Evolutionary conservation across 352 stramenopile species (phyloP), one percentile per base, ranked within the genome.

Genomic region (Pythium coloratum): DNA sequence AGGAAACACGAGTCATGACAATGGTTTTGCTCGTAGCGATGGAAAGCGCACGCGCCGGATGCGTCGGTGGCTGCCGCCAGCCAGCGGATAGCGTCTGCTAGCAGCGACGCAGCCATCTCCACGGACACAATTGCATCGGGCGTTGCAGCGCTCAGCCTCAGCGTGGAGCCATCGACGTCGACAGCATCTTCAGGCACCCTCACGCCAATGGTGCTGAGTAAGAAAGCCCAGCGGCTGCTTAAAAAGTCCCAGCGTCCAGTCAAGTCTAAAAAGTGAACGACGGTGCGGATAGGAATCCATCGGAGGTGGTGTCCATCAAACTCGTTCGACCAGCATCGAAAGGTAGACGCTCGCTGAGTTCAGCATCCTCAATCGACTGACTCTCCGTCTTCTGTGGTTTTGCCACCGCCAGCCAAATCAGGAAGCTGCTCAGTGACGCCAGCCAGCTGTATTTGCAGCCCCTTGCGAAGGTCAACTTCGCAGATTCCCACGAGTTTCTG

Each of bases 161-260:
- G 66, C 50, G 30, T 64, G 6, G 20, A 51, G 44, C 10, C 33
- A 64, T 28, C 49, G 2, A 16, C 33, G 1, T 14, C 34, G 6
- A 32, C 28, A 30, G 28, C 46, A 14, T 13, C 8, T 14, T 16
- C 53, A 34, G 20, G 54, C 38, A 6, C 26, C 5, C 16, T 44
- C 1, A 44, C 42, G 8, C 16, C 59, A 40, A 33, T 66, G n/a
- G 62, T 73, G 7, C 33, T 73, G 56, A 73, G 67, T 57, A 73
- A 73, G 36, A 66, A 66, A 40, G 67, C 55, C 13, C 67, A 73
- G 62, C 67, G 62, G 49, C 47, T 73, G 9, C 62, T 73, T 1
- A 69, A 69, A 56, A 73, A 73, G 34, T 46, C 56, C 18, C 57
- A 40, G 28, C 38, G 44, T 7, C 16, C 33, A 38, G 32, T 32